phyloP scores from a whole-genome alignment of 768 basidiomycete species.

The Mycena pura region DNA sequence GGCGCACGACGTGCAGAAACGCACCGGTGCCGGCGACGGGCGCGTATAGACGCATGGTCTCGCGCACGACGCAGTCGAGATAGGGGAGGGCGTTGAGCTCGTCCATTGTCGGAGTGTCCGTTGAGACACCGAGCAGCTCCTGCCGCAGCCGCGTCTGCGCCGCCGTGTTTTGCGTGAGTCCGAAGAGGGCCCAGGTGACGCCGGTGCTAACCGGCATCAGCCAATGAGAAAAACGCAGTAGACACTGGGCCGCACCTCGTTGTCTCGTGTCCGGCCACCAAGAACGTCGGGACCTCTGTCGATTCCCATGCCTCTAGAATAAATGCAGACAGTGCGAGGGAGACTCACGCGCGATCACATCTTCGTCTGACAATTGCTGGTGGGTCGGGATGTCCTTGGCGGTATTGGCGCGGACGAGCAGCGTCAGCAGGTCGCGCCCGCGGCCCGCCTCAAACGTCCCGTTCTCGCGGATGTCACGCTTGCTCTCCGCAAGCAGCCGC shows the following conservation, averaged over 20 bases:
- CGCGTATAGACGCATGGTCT: slow-evolving; percentile 1
- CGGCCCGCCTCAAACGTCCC: slow-evolving; percentile 42
- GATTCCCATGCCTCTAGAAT: neutral
- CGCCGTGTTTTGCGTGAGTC: neutral
- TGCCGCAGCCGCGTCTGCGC: slow-evolving; percentile 8
- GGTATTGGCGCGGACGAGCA: slow-evolving; percentile 70
- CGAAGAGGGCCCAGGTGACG: slow-evolving; percentile 2
- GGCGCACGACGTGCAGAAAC: neutral
- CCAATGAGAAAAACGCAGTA: too few species aligned
- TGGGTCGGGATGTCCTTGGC: slow-evolving; percentile 60
- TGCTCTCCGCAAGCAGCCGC: slow-evolving; percentile 56
- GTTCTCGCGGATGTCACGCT: slow-evolving; percentile 40
- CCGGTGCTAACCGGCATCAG: slow-evolving; percentile 1
- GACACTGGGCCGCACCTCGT: slow-evolving; percentile 50
- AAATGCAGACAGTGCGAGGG: neutral
- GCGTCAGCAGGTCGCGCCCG: slow-evolving; percentile 56
- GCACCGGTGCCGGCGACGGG: neutral
- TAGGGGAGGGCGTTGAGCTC: slow-evolving; percentile 10
- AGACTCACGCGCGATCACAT: slow-evolving; percentile 60
- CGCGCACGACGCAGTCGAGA: slow-evolving; percentile 50
- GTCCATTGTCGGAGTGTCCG: slow-evolving; percentile 10
- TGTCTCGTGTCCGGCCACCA: slow-evolving; percentile 66
- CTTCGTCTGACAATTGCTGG: slow-evolving; percentile 65
- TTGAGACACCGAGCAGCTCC: neutral
- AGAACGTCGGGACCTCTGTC: slow-evolving; percentile 65